phyloP scores from a whole-genome alignment of 108 stramenopile genomes.

The Discostella stelligeroides region DNA sequence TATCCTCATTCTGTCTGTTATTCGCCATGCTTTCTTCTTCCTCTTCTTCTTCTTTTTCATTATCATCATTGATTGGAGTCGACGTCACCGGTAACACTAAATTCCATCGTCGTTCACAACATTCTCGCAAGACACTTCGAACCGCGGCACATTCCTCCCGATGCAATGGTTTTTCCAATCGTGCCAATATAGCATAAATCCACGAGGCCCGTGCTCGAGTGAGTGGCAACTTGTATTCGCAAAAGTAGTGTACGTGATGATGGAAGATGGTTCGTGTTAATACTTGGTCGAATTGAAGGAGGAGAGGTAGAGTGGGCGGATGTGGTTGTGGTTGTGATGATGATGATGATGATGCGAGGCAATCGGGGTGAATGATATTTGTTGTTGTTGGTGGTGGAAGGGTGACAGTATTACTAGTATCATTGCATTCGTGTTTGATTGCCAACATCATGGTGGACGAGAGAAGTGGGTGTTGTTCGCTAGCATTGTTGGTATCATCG shows the following conservation, averaged over 20 bases:
- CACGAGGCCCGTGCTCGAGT: slow-evolving; percentile 49
- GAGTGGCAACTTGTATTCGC: slow-evolving; percentile 54
- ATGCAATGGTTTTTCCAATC: slow-evolving; percentile 83
- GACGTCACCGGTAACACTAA: slow-evolving; percentile 17
- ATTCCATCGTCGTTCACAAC: slow-evolving; percentile 47
- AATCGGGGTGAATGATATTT: no score
- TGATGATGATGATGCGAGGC: slow-evolving; percentile 10
- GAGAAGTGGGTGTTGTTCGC: no score
- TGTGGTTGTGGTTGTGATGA: slow-evolving; percentile 46
- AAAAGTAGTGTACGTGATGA: slow-evolving; percentile 63
- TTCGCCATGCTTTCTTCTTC: not conserved
- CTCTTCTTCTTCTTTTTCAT: not conserved
- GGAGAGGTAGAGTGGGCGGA: slow-evolving; percentile 56
- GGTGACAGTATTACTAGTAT: not conserved
- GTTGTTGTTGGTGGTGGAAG: not conserved
- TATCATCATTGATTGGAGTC: slow-evolving; percentile 24
- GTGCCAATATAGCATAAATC: slow-evolving; percentile 84
- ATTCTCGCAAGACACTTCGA: slow-evolving; percentile 63
- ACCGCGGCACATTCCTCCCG: slow-evolving; percentile 76
- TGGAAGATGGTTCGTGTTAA: slow-evolving; percentile 75
- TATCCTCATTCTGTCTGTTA: not conserved
- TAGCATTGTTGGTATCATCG: not conserved
- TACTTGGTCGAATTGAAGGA: slow-evolving; percentile 88
- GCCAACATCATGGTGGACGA: no score
- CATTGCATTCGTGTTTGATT: slow-evolving; percentile 14